Percentiles rank a stretch among this genome's conserved stretches.
Evolutionary conservation across 2,329 filamentous ascomycete genomes (phyloP).

Genomic region (Erysiphe pulchra): DNA sequence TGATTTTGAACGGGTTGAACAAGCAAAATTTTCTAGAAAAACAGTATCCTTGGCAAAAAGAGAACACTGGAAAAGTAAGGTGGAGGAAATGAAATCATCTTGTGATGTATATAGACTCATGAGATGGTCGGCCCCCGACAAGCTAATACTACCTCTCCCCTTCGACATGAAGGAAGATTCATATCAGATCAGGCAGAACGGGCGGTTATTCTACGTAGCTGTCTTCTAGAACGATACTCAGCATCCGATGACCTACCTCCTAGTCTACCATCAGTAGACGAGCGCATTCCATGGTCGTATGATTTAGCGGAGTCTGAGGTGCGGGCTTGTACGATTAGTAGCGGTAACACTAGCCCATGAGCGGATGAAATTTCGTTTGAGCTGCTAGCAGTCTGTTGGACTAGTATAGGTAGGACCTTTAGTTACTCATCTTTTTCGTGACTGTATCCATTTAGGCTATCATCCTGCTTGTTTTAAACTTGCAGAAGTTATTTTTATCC

Average conservation of each 20-base stretch:
- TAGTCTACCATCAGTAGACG: not conserved
- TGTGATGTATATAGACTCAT: not conserved
- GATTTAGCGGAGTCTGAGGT: not conserved
- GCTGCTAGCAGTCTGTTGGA: too few species aligned
- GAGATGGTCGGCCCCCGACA: not conserved
- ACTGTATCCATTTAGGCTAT: not conserved
- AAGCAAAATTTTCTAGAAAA: not conserved
- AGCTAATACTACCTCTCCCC: not conserved
- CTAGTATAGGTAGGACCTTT: too few species aligned
- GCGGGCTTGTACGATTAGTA: too few species aligned
- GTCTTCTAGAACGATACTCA: not conserved
- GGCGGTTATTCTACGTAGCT: not conserved
- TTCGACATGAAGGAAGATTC: not conserved
- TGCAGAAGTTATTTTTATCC: not conserved
- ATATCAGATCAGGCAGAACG: not conserved
- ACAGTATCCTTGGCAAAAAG: not conserved
- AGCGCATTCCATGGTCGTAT: not conserved
- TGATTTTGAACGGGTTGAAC: not conserved
- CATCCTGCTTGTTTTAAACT: not conserved
- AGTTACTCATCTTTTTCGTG: not conserved
- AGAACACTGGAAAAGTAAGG: not conserved
- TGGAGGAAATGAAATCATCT: not conserved
- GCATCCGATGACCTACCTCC: not conserved
- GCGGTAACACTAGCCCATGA: too few species aligned
- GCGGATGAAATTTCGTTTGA: too few species aligned